Evolutionary conservation across 75 land plant species (phyloP).

Genomic region (Sequoia sempervirens): DNA sequence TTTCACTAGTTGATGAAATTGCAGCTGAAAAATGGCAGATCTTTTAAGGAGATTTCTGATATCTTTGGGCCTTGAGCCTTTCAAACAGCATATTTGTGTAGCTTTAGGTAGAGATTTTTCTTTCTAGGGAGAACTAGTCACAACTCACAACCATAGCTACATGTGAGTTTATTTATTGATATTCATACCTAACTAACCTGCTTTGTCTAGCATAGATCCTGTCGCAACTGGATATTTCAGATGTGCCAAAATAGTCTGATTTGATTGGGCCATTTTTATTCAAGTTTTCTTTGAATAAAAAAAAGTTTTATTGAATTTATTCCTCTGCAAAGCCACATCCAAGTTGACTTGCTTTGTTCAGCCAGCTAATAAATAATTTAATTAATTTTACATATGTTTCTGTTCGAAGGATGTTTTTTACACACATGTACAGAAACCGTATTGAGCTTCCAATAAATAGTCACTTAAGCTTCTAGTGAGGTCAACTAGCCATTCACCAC

Average conservation of each 20-base stretch:
- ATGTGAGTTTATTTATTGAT: not conserved
- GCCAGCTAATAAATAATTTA: too few species aligned
- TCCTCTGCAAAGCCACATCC: too few species aligned
- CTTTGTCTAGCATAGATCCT: too few species aligned
- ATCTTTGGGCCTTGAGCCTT: not conserved
- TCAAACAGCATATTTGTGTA: not conserved
- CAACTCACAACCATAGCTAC: not conserved
- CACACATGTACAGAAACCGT: too few species aligned
- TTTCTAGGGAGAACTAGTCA: not conserved
- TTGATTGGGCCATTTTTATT: too few species aligned
- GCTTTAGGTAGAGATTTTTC: not conserved
- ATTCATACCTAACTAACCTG: not conserved
- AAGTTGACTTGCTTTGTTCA: not conserved
- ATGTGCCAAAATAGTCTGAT: too few species aligned
- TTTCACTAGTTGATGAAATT: not conserved
- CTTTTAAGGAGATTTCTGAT: not conserved
- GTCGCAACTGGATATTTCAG: too few species aligned
- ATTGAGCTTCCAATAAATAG: too few species aligned
- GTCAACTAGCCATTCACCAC: not conserved
- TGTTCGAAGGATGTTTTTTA: too few species aligned
- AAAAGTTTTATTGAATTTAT: too few species aligned
- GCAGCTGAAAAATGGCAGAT: not conserved
- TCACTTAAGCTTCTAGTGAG: not conserved
- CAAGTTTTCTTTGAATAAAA: too few species aligned
- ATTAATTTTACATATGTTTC: too few species aligned